phyloP scores from a whole-genome alignment of 2,329 filamentous ascomycete species.

The Colletotrichum tropicicola region DNA sequence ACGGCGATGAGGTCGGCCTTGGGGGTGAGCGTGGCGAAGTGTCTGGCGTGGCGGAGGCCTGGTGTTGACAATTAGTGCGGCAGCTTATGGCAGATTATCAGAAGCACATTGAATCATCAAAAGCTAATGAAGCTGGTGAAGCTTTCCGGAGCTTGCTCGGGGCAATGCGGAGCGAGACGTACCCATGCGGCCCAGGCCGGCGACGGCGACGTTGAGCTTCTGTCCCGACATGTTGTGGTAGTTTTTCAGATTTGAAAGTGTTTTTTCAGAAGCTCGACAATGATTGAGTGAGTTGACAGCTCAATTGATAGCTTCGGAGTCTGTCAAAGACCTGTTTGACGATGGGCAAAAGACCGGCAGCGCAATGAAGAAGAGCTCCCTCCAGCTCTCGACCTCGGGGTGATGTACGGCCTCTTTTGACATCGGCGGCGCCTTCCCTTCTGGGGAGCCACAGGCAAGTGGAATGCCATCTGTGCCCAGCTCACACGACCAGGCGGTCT shows the following conservation, averaged over 20 bases:
- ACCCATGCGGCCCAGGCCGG: slow-evolving; percentile 62
- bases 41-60: slow-evolving; percentile 18
- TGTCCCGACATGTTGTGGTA: slow-evolving; percentile 2
- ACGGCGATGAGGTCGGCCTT: slow-evolving; percentile 23
- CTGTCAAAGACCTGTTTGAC: neutral
- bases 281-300: too few species aligned
- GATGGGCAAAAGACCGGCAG: neutral
- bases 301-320: neutral
- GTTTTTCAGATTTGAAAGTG: neutral
- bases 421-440: slow-evolving; percentile 5
- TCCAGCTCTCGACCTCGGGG: neutral
- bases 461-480: too few species aligned
- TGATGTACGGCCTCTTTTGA: slow-evolving; percentile 9
- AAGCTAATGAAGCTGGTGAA: neutral
- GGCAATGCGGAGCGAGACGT: neutral
- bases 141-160: neutral
- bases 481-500: neutral
- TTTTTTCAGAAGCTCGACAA: too few species aligned
- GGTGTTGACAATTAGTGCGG: neutral
- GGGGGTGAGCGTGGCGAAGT: slow-evolving; percentile 20
- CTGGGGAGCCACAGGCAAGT: neutral
- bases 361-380: neutral
- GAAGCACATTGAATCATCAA: too few species aligned
- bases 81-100: neutral
- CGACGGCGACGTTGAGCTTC: slow-evolving; percentile 53